These are phyloP conservation scores for Irpex rosettiformis DNA, from an alignment of 1,284 basidiomycete species.

Conservation along the genomic window DNA sequence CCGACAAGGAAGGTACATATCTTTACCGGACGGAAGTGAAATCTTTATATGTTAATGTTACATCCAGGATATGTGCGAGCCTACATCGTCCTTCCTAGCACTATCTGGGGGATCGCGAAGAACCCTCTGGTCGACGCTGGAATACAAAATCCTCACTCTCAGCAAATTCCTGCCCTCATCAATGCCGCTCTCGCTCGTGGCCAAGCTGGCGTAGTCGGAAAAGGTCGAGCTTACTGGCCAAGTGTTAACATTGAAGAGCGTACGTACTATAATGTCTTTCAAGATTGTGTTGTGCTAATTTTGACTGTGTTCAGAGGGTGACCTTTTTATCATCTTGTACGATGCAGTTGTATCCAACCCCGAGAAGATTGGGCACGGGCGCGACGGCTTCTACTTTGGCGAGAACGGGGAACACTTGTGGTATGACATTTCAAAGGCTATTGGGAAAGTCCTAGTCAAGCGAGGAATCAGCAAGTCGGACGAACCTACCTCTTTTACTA, in stretches of 20 bases:
- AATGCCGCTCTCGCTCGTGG: conserved; percentile 26
- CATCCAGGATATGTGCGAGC: conserved; percentile 33
- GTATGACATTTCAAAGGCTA: conserved; percentile 33
- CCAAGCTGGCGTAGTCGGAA: conserved; percentile 30
- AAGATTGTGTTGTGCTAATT: neutral
- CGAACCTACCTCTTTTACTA: conserved; percentile 28
- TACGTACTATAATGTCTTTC: conserved; percentile 15
- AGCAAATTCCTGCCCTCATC: conserved; percentile 31
- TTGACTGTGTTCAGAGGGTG: conserved; percentile 15
- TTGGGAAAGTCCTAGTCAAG: conserved; percentile 27
- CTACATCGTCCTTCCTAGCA: conserved; percentile 36
- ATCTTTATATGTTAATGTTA: neutral
- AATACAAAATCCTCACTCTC: conserved; percentile 31
- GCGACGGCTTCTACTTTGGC: conserved; percentile 44
- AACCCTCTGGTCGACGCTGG: conserved; percentile 35
- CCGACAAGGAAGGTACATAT: conserved; percentile 29
- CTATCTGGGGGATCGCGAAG: conserved; percentile 34
- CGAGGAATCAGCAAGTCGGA: conserved; percentile 22
- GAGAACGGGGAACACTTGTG: conserved; percentile 42
- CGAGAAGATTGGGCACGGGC: conserved; percentile 32
- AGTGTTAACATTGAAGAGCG: conserved; percentile 43
- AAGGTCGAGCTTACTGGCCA: conserved; percentile 27
- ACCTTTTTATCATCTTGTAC: conserved; percentile 21
- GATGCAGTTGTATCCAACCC: conserved; percentile 15
- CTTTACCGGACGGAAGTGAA: neutral